phyloP scores from a whole-genome alignment of 305 asterid genomes.

The Solanum aculeatissimum region DNA sequence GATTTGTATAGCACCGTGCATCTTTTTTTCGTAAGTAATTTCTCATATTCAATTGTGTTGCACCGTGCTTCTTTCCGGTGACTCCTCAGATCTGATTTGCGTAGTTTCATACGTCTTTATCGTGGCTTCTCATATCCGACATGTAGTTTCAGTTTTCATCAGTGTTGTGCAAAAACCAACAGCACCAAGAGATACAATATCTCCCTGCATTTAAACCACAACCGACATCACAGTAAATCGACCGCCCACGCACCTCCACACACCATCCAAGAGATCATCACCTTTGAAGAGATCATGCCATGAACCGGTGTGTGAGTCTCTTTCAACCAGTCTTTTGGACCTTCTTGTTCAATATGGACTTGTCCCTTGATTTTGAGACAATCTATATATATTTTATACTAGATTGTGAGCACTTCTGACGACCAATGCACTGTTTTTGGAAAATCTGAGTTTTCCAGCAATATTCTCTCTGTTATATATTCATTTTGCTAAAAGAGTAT shows the following conservation, averaged over 20 bases:
- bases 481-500: background rate
- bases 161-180: background rate
- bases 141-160: background rate
- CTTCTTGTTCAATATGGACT: background rate
- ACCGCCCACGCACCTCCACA: background rate
- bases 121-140: background rate
- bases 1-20: background rate
- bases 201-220: background rate
- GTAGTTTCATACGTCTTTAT: background rate
- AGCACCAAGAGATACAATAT: background rate
- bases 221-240: background rate
- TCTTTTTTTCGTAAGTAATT: background rate
- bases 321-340: background rate
- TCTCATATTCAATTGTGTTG: background rate
- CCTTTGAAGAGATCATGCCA: background rate
- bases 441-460: background rate
- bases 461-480: background rate
- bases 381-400: background rate
- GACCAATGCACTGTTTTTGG: background rate
- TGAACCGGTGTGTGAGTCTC: background rate
- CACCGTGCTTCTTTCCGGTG: background rate
- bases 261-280: background rate
- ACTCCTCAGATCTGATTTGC: no score
- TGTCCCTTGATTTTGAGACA: background rate
- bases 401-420: background rate